Base-by-base conservation (phyloP, 345 rosid species). In the Eucalyptus pumila region DNA sequence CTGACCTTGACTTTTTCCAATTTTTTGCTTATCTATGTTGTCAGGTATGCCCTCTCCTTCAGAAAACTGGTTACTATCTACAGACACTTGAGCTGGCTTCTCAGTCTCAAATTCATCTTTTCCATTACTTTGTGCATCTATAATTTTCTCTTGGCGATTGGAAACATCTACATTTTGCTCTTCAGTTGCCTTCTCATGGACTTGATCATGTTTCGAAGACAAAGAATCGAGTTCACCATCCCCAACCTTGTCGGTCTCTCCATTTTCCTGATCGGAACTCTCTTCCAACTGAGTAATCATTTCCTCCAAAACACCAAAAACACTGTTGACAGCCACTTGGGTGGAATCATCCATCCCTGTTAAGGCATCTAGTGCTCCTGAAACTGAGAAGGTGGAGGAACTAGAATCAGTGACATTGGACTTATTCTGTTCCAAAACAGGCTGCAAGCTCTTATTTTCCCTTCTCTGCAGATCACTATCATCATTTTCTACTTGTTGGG, bases 261-360 rank as follows among this genome's bases (percentile, higher is more conserved):
- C 91, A 44, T 92, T 91, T 90, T 90, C 93, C 90, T 91, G 90
- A 65, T 89, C 94, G 30, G 94, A 92, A 91, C 89, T 96, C 90
- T 95, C 97, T 91, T 93, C 97, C 24, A 94, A 88, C 91, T 95
- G 97, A 89, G 96, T 58, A 89, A 98, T 96, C 96, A 98, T 94
- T 88, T 95, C 92, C 93, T 98, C 99, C 58, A 98, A 92, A 87
- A 96, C 99, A 89, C 98, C 99, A 72, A 96, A 96, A 90, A 96
- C 99, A 91, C 95, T 98, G 88, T 98, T 97, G 88, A 97, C 99
- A 89, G 99, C 99, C 87, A 96, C 95, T 92, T 96, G 99, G 52
- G 99, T 96, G 88, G 99, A 94, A 93, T 97, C 99, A 94, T 97
- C 98, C 92, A 97, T 95, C 89, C 97, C 99, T 51, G 99, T 92